A percentile compares a stretch with the other conserved stretches of the same genome.
Conservation (phyloP, 192 early-diverging fungal species). For the Entrophospora sp. region DNA sequence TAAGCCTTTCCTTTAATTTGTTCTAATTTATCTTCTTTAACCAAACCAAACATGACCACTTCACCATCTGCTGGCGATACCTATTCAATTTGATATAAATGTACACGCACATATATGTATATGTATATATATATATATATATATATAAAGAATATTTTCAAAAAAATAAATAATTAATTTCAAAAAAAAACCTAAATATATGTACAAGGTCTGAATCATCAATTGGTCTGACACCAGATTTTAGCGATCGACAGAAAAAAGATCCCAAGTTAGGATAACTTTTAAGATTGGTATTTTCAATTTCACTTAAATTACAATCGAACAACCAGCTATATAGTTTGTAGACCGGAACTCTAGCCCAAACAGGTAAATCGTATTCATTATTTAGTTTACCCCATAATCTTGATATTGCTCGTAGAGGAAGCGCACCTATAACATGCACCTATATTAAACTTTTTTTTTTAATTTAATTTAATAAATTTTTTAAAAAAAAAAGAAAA, state of each 20-base stretch:
- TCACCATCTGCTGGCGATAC: conserved; percentile 86
- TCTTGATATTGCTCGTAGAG: conserved; percentile 82
- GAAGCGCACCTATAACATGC: conserved; percentile 76
- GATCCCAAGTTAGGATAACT: conserved; percentile 76
- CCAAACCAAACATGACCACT: conserved; percentile 81
- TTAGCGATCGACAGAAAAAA: conserved; percentile 92
- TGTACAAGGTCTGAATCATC: conserved; percentile 54
- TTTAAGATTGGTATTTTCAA: conserved; percentile 72
- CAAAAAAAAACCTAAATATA: background rate
- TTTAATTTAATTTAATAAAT: background rate
- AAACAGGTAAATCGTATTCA: conserved; percentile 66
- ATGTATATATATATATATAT: background rate
- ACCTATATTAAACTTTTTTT: conserved; percentile 40
- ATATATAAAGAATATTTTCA: too few species aligned
- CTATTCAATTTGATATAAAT: conserved; percentile 22
- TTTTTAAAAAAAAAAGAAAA: background rate
- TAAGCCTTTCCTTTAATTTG: conserved; percentile 95
- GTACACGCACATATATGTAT: background rate
- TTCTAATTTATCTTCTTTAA: conserved; percentile 71
- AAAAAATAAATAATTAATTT: too few species aligned
- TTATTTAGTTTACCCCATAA: conserved; percentile 86
- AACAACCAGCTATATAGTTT: conserved; percentile 76
- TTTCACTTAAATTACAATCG: conserved; percentile 89
- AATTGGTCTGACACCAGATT: conserved; percentile 67
- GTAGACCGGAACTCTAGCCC: conserved; percentile 68